A percentile compares a stretch with the other conserved stretches of the same genome.
Evolutionary conservation across 352 stramenopile genomes (phyloP).

Genomic region (Phytophthora sp.): DNA sequence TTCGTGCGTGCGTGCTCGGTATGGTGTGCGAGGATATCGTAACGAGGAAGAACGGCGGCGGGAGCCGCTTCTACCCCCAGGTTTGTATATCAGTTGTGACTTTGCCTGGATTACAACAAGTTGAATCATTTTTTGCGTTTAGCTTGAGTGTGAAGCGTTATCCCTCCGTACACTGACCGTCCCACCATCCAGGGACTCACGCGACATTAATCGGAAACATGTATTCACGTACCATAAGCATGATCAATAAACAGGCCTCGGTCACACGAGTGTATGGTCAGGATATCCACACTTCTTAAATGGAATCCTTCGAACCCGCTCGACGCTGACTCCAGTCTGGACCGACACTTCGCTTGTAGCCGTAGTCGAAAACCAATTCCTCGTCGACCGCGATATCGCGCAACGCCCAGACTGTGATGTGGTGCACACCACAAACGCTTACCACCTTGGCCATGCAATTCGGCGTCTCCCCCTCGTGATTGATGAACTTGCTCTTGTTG

Average conservation of each 20-base stretch:
- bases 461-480: conserved; percentile 62
- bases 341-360: conserved; percentile 60
- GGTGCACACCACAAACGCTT: conserved; percentile 84
- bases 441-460: conserved; percentile 86
- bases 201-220: neutral
- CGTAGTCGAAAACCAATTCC: conserved; percentile 71
- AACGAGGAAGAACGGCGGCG: too few species aligned
- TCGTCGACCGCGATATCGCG: conserved; percentile 79
- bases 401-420: conserved; percentile 90
- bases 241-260: neutral
- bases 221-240: conserved; percentile 12
- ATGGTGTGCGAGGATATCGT: too few species aligned
- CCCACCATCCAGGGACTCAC: too few species aligned
- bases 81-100: too few species aligned
- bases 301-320: conserved; percentile 8
- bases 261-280: neutral
- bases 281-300: conserved; percentile 18
- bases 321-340: conserved; percentile 59
- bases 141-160: too few species aligned
- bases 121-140: too few species aligned
- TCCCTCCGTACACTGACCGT: too few species aligned
- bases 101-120: too few species aligned
- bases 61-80: too few species aligned
- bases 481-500: conserved; percentile 93
- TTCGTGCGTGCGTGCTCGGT: too few species aligned